Conservation (phyloP, 2,329 filamentous ascomycete species). For the Paraphoma sp. region DNA sequence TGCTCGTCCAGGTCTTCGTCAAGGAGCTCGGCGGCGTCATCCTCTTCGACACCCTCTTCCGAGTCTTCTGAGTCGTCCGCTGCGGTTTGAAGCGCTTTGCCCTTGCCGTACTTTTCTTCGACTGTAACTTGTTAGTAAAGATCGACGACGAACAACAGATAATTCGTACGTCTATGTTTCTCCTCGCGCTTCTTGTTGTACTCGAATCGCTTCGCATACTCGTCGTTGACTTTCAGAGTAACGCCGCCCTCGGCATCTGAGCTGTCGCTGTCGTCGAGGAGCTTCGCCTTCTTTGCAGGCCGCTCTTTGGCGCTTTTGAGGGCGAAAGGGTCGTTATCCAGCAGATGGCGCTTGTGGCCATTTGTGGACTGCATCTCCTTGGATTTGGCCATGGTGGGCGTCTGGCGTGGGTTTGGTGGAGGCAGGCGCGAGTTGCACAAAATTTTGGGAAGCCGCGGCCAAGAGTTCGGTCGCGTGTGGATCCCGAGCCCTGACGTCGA, state of each 20-base stretch:
- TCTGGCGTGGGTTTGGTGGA: constrained; percentile 1
- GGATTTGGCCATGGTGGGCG: constrained; percentile 28
- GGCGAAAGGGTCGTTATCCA: constrained; percentile 19
- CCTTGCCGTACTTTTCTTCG: constrained; percentile 81
- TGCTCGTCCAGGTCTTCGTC: constrained; percentile 86
- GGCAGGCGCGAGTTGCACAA: constrained; percentile 19
- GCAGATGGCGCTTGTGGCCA: constrained; percentile 30
- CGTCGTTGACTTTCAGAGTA: constrained; percentile 81
- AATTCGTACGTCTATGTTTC: constrained; percentile 67
- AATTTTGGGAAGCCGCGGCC: constrained; percentile 31
- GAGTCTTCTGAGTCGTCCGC: constrained; percentile 61
- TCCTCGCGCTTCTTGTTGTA: constrained; percentile 98
- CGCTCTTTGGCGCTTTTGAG: constrained; percentile 28
- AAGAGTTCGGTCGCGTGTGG: constrained; percentile 23
- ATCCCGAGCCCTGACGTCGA: constrained; percentile 27
- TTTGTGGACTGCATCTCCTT: constrained; percentile 33
- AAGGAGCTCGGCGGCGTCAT: constrained; percentile 86
- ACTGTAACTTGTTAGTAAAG: constrained; percentile 60
- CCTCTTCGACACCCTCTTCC: constrained; percentile 75
- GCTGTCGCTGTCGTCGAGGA: constrained; percentile 47
- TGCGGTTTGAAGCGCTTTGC: constrained; percentile 39
- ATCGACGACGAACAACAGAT: too few species aligned
- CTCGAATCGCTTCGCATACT: constrained; percentile 88
- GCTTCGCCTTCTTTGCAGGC: constrained; percentile 43
- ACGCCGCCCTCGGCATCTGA: constrained; percentile 35